A percentile compares a stretch with the other conserved stretches of the same genome.
Evolutionary conservation across 225 moss, liverwort and hornwort species (phyloP).

Genomic region (Pleurozium schreberi): DNA sequence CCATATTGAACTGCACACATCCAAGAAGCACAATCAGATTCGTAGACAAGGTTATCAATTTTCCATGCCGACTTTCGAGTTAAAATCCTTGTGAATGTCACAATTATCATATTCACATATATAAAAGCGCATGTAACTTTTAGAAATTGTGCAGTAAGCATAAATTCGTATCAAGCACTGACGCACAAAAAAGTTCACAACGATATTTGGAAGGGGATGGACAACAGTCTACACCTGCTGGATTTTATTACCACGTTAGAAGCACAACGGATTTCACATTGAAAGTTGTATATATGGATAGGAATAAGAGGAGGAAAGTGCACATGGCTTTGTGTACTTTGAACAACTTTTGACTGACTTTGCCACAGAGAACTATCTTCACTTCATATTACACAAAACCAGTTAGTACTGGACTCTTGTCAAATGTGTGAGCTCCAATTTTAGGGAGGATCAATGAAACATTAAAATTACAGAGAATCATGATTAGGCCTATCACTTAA

Average conservation of each 20-base stretch:
- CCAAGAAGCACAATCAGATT: neutral
- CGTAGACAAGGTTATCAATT: neutral
- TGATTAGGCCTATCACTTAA: neutral
- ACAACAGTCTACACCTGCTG: neutral
- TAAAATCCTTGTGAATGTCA: neutral
- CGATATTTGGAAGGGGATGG: neutral
- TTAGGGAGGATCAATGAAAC: neutral
- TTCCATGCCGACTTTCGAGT: neutral
- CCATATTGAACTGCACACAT: slow-evolving; percentile 23
- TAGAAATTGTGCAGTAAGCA: neutral
- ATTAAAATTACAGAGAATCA: neutral
- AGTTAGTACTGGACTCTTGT: neutral
- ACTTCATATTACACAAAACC: neutral
- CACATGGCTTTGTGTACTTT: neutral
- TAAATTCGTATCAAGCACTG: neutral
- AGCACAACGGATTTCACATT: neutral
- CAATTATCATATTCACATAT: neutral
- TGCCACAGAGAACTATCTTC: neutral
- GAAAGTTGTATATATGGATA: neutral
- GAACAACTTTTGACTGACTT: neutral
- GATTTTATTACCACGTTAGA: neutral
- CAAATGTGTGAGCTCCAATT: neutral
- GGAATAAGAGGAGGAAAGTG: neutral
- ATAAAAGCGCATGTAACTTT: neutral
- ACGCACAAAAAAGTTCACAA: neutral